These are phyloP conservation scores for Mycosarcoma maydis DNA, from an alignment of 1,284 basidiomycete species.

Conservation along the genomic window DNA sequence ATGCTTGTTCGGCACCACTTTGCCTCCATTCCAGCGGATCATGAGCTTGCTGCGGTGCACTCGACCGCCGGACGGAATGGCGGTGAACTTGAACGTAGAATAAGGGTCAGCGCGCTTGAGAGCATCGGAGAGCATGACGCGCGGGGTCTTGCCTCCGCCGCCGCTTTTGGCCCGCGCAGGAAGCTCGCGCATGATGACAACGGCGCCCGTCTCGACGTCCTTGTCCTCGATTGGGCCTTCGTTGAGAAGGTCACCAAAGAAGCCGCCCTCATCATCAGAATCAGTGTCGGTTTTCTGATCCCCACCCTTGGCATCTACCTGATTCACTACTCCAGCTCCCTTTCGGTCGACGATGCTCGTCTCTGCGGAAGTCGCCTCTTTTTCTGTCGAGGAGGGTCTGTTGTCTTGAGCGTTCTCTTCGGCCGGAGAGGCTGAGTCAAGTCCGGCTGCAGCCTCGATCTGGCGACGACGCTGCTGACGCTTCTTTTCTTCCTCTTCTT, in stretches of 20 bases:
- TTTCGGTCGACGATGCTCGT: not conserved
- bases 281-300: slow-evolving; percentile 15
- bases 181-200: slow-evolving; percentile 43
- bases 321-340: not conserved
- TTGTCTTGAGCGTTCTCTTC: not conserved
- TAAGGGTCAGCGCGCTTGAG: slow-evolving; percentile 73
- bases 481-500: slow-evolving; percentile 51
- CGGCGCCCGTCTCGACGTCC: slow-evolving; percentile 41
- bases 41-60: slow-evolving; percentile 55
- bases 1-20: slow-evolving; percentile 52
- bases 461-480: slow-evolving; percentile 70
- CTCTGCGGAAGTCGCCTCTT: not conserved
- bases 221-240: slow-evolving; percentile 78
- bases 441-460: slow-evolving; percentile 66
- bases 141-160: slow-evolving; percentile 56
- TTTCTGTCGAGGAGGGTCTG: not conserved
- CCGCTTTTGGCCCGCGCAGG: slow-evolving; percentile 55
- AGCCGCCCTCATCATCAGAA: slow-evolving; percentile 70
- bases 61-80: slow-evolving; percentile 44
- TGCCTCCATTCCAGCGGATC: slow-evolving; percentile 59
- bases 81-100: slow-evolving; percentile 76
- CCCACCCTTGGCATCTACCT: not conserved
- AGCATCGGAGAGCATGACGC: slow-evolving; percentile 57
- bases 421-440: slow-evolving; percentile 5
- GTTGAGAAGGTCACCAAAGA: slow-evolving; percentile 82